Evolutionary conservation across 2,329 filamentous ascomycete species (phyloP), one percentile per base, ranked within the genome.

Genomic region (Daldinia sp.): DNA sequence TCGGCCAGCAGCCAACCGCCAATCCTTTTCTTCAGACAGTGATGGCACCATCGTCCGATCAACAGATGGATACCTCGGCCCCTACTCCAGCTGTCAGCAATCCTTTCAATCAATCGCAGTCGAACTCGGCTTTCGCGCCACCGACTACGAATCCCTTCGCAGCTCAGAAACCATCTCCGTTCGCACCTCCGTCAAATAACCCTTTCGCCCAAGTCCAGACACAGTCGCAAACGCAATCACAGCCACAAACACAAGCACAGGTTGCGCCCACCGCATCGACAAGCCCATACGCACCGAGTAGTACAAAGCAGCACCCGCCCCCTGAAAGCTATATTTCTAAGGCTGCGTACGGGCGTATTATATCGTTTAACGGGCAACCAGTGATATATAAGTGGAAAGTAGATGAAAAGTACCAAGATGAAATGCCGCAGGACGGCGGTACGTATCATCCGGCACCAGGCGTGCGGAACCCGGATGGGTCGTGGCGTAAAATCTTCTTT

Each of bases 401-500:
- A 1, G 61, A 68, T 33, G 74, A 74, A 59, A 73, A 65, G 58
- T 77, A 73, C 46, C 67, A 71, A 39, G 72, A 75, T 13, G 35
- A 15, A 15, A 60, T 54, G 58, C 65, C 71, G 1, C 61, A 37
- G 30, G 53, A 57, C n/a, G 60, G 30, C 9, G 39, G 20, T 18
- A 46, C 12, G 15, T 60, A 68, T 5, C 56, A 58, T 12, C 73
- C 63, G 3, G 76, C 80, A 6, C 86, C 89, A 0, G 88, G 82
- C 59, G 82, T 83, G 72, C 84, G 71, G 68, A 86, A 79, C 23
- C 80, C 81, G 41, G 86, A 89, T 72, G 86, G 88, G 37, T 84
- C 80, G 0, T 88, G 86, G 82, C 83, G 86, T 57, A 89, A 87
- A 71, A 90, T 95, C 55, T 92, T 91, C 86, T 94, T 92, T 76